Evolutionary conservation across 192 early-diverging fungal species (phyloP), one percentile per base, ranked within the genome.

Genomic region (Powellomyces hirtus): DNA sequence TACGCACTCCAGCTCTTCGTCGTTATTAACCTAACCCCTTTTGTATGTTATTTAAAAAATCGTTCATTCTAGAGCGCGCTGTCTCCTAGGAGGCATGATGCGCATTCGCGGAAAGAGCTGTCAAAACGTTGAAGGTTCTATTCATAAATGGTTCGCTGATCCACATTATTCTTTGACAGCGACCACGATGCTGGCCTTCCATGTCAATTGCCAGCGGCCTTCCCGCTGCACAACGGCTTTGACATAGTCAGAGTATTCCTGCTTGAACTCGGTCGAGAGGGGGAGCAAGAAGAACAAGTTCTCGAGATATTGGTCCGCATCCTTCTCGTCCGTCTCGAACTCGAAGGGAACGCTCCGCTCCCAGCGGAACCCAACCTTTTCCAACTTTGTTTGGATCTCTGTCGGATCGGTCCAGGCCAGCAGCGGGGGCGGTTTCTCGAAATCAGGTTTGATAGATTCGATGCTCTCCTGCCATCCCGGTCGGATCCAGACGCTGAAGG

Each of bases 221-320:
- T 56, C 53, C 53, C 53, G 53, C 53, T 13, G 29, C 53, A 56
- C 53, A 18, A 56, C 53, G 16, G 1, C 53, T 30, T 33, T 56
- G 53, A 56, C 53, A 27, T 56, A 30, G 53, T 56, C 53, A 56
- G 53, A 56, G 31, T 56, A 56, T 30, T 56, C 53, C 27, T 56
- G 53, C 53, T 56, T 56, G 16, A 56, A 56, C 53, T 56, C 53
- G 31, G 53, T 3, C 7, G 53, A 56, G 27, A 56, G 1, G 5
- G 53, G 53, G 27, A 56, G 31, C 53, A 56, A 29, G 53, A 56
- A 56, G 16, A 56, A 56, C 53, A 56, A 33, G 31, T 56, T 56
- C 29, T 56, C 53, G 31, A 56, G 53, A 30, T 56, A 56, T 27
- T 56, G 3, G 2, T 56, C 53, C 4, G 53, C 53, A 33, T 56